Conservation (phyloP, 768 basidiomycete species). For the Russula ochroleuca region DNA sequence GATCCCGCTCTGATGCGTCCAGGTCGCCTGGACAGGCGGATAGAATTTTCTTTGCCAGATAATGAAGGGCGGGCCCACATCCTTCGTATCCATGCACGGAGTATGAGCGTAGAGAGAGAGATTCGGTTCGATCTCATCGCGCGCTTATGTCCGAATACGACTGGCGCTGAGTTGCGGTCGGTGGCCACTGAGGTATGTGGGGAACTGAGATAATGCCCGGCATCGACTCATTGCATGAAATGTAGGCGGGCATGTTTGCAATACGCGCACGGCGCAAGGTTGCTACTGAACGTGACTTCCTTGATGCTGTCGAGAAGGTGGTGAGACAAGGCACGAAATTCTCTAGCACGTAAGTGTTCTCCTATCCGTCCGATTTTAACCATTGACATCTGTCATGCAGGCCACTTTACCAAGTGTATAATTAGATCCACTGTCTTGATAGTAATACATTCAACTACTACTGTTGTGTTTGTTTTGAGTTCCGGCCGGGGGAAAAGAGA, state of each 20-base stretch:
- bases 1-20: conserved; percentile 96
- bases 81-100: conserved; percentile 92
- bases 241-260: conserved; percentile 98
- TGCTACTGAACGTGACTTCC: conserved; percentile 94
- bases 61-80: conserved; percentile 96
- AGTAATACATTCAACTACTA: not conserved
- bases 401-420: conserved; percentile 90
- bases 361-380: conserved; percentile 1
- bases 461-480: conserved; percentile 3
- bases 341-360: conserved; percentile 80
- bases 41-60: conserved; percentile 94
- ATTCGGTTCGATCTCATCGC: conserved; percentile 98
- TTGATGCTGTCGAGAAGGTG: conserved; percentile 98
- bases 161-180: conserved; percentile 95
- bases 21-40: conserved; percentile 92
- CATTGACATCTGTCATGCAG: conserved; percentile 38
- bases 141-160: conserved; percentile 94
- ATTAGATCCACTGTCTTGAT: conserved; percentile 45
- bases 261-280: conserved; percentile 96
- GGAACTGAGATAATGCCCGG: not conserved
- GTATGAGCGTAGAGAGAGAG: conserved; percentile 95
- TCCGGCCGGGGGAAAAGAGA: conserved; percentile 5
- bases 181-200: conserved; percentile 89
- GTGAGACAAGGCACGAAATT: conserved; percentile 97
- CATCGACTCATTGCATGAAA: conserved; percentile 10